A percentile compares a stretch with the other conserved stretches of the same genome.
Evolutionary conservation across 2,329 filamentous ascomycete genomes (phyloP).

Genomic region (Aspergillus ruber): DNA sequence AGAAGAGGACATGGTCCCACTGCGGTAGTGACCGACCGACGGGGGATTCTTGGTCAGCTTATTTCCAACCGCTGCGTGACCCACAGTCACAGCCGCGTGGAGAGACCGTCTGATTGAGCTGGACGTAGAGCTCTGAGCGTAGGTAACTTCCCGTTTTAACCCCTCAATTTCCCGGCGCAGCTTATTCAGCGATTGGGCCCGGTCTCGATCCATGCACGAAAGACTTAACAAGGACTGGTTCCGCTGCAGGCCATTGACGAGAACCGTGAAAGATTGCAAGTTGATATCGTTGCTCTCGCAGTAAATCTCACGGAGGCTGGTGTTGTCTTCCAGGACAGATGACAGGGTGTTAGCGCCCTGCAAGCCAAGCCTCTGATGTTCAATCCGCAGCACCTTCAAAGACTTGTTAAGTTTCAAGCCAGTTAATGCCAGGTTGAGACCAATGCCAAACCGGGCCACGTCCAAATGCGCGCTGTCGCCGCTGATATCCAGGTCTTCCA

Average conservation of each 20-base stretch:
- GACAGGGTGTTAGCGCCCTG: conserved; percentile 64
- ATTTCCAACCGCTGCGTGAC: conserved; percentile 21
- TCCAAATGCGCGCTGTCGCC: conserved; percentile 67
- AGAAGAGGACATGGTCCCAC: not conserved
- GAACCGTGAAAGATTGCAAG: conserved; percentile 61
- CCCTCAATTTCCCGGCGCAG: conserved; percentile 52
- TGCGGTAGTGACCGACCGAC: conserved; percentile 7
- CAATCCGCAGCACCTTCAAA: conserved; percentile 57
- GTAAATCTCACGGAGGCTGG: conserved; percentile 56
- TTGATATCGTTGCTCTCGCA: conserved; percentile 68
- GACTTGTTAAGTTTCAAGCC: conserved; percentile 60
- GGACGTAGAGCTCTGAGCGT: conserved; percentile 25
- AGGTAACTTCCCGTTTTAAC: conserved; percentile 37
- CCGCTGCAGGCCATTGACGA: conserved; percentile 61
- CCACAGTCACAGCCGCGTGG: conserved; percentile 33
- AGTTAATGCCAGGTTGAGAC: conserved; percentile 59
- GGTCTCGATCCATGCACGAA: conserved; percentile 57
- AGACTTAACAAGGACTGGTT: conserved; percentile 59
- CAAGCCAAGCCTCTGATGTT: conserved; percentile 62
- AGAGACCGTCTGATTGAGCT: conserved; percentile 40
- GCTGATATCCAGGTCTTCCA: conserved; percentile 63
- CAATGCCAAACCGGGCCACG: conserved; percentile 61
- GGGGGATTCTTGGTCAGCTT: conserved; percentile 27
- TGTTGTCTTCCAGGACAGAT: conserved; percentile 61
- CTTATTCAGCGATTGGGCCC: conserved; percentile 54